Conservation (phyloP, 331 rosid species). For the Telfairia occidentalis region DNA sequence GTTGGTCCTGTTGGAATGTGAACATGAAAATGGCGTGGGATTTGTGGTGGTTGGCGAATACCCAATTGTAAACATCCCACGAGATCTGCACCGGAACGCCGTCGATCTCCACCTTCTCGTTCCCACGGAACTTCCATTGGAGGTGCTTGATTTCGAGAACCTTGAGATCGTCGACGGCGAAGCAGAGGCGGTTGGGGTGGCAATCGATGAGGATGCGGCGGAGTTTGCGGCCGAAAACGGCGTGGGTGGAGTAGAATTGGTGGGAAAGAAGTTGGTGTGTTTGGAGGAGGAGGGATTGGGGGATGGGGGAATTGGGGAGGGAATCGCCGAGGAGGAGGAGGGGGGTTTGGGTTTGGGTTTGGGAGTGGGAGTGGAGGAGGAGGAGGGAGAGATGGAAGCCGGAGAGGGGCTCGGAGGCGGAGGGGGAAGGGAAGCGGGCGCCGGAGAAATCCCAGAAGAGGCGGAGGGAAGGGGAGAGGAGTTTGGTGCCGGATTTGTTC, state of each 20-base stretch:
- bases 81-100: slow-evolving; percentile 72
- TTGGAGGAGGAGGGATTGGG: slow-evolving; percentile 37
- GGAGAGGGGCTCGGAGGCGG: slow-evolving; percentile 48
- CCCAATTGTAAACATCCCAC: slow-evolving; percentile 89
- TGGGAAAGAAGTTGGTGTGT: slow-evolving; percentile 59
- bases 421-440: slow-evolving; percentile 36
- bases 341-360: no score
- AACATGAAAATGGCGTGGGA: slow-evolving; percentile 86
- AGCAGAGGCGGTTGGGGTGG: slow-evolving; percentile 36
- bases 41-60: slow-evolving; percentile 45
- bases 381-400: slow-evolving; percentile 63
- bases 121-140: slow-evolving; percentile 87
- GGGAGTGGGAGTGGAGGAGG: no score
- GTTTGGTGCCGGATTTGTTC: slow-evolving; percentile 65
- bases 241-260: slow-evolving; percentile 44
- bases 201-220: slow-evolving; percentile 61
- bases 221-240: slow-evolving; percentile 46
- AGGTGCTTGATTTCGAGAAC: slow-evolving; percentile 60
- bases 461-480: slow-evolving; percentile 34
- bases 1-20: no score
- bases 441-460: slow-evolving; percentile 66
- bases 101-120: slow-evolving; percentile 49
- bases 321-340: slow-evolving; percentile 60
- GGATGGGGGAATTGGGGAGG: slow-evolving; percentile 32
- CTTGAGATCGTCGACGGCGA: slow-evolving; percentile 37